Conservation (phyloP, 176 grass and related monocot species). For the Rhynchospora breviuscula region DNA sequence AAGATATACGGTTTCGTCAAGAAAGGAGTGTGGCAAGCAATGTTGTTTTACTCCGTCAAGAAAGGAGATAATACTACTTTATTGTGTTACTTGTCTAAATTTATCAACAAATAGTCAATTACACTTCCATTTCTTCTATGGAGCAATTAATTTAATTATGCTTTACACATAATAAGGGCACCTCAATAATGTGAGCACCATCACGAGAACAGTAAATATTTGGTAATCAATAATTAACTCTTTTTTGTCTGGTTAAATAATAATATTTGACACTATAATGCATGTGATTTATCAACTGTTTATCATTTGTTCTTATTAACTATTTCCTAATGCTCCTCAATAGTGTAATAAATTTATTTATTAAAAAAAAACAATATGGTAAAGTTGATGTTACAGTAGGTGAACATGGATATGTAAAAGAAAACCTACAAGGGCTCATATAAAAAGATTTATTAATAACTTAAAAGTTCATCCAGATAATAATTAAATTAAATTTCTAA, state of each 20-base stretch:
- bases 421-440: background rate
- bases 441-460: background rate
- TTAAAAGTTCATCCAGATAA: background rate
- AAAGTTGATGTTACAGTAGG: background rate
- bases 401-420: background rate
- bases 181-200: background rate
- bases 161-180: background rate
- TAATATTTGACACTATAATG: background rate
- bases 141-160: background rate
- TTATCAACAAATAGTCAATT: background rate
- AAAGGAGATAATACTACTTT: background rate
- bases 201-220: background rate
- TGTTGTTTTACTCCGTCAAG: background rate
- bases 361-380: background rate
- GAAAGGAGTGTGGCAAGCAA: background rate
- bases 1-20: background rate
- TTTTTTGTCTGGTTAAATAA: background rate
- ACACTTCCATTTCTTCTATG: background rate
- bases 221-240: background rate
- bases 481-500: background rate
- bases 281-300: background rate
- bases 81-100: background rate
- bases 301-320: background rate
- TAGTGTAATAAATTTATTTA: too few relatives aligned
- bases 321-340: background rate